Evolutionary conservation across 2,329 filamentous ascomycete species (phyloP), one percentile per base, ranked within the genome.

Genomic region (Albifimbria verrucaria): DNA sequence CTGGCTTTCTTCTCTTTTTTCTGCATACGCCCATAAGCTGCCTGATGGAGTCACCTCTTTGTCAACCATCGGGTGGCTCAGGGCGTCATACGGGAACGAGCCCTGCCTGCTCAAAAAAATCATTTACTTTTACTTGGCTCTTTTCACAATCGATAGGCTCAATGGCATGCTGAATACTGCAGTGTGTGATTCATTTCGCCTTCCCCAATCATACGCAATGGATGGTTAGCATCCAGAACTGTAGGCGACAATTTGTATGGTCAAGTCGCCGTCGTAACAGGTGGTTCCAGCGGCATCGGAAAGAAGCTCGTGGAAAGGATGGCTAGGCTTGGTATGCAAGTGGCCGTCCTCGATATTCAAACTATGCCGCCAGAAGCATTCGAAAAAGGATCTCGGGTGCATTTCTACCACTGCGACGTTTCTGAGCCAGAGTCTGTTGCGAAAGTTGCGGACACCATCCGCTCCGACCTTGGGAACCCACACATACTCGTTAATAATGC

Each of bases 401-500:
- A 77, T 62, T 89, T 81, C 73, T 87, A 84, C 74, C 71, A 83
- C 60, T 87, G 83, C 72, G 85, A 90, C 66, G 80, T 90, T 56
- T 32, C 26, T 32, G 26, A 32, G 82, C 81, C 77, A 3, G 60
- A 72, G 3, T 72, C 72, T 22, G 79, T 89, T 55, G 63, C 73
- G 2, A 61, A 68, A 3, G 75, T 76, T 7, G 82, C 80, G 1
- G 59, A 71, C 7, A 59, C 70, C 2, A 77, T 89, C 60, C 76
- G 80, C 45, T 62, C 66, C 20, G 66, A 74, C 2, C 69, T 87
- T 45, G 85, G 85, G 51, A 62, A 79, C 49, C 86, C 86, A 0
- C 87, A 85, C 0, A 74, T 89, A 56, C 74, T 89, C 2, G 82
- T 88, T 72, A 87, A 87, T 73, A 88, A 88, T 62, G 85, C 85